Base-by-base conservation (phyloP, 805 yeast genomes). In the Hanseniaspora guilliermondii region DNA sequence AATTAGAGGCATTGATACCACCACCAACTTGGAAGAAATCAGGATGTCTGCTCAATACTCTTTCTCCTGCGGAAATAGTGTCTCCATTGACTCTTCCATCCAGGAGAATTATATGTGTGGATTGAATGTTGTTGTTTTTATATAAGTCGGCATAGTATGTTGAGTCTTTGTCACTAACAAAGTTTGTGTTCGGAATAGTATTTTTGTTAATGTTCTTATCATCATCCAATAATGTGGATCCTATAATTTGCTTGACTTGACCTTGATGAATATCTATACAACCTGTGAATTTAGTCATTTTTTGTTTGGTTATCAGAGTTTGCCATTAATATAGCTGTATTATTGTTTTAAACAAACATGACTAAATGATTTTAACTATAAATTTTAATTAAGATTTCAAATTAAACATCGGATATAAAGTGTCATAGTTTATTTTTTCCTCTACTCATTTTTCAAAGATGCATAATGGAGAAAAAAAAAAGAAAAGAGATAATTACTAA, bases 231-330 rank as follows among this genome's bases (percentile, higher is more conserved):
- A 93, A 72, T 0, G 96, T 85, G 0, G 96, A 95, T 6, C 98
- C 99, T 0, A 93, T 97, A 53, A 93, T 93, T 66, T 93, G 98
- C 64, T 93, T 93, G 57, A 93, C 98, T 60, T 86, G 83, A 1
- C 98, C 98, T 7, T 84, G 77, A 67, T 93, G 99, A 56, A 93
- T 81, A 65, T 93, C 98, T 38, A 93, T 91, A 64, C 99, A 93
- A 0, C 97, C 97, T 62, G 89, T 78, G 69, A 87, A 93, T 52
- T 76, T 75, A 0, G 96, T 89, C 96, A 89, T 88, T 14, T 19
- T 21, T 1, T 11, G n/a, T 30, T 25, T 44, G 33, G 30, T 19
- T 33, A 35, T 21, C 4, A 21, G 7, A 8, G n/a, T n/a, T n/a
- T n/a, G n/a, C n/a, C n/a, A n/a, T n/a, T n/a, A n/a, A n/a, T n/a